phyloP scores from a whole-genome alignment of 148 eudicot genomes.

The Spergularia bocconei region DNA sequence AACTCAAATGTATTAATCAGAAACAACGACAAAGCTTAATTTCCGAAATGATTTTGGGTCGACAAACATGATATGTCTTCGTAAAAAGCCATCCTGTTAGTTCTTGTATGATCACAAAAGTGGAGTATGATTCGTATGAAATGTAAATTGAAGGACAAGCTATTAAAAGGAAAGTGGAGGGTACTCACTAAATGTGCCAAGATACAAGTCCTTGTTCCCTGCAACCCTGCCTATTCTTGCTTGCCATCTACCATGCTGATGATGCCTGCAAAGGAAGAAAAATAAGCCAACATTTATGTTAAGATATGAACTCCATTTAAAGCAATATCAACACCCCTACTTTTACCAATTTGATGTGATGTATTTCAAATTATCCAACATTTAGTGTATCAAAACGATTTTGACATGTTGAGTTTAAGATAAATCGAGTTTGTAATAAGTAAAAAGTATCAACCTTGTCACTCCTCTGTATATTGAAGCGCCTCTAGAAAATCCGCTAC shows the following conservation, averaged over 20 bases:
- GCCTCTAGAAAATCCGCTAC: slow-evolving; percentile 95
- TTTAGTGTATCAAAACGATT: not conserved
- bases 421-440: no score
- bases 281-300: slow-evolving; percentile 17
- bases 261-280: slow-evolving; percentile 55
- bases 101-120: no score
- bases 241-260: slow-evolving; percentile 99
- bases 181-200: slow-evolving; percentile 83
- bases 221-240: slow-evolving; percentile 94
- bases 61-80: no score
- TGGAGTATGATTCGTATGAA: no score
- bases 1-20: no score
- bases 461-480: slow-evolving; percentile 97
- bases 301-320: slow-evolving; percentile 2
- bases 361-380: not conserved
- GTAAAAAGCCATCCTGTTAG: no score
- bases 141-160: not conserved
- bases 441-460: slow-evolving; percentile 54
- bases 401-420: no score
- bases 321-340: not conserved
- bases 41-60: no score
- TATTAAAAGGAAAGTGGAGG: not conserved
- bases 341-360: slow-evolving; percentile 7
- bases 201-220: slow-evolving; percentile 93
- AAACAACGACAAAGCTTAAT: no score